Percentiles rank a stretch among this genome's conserved stretches.
phyloP scores from a whole-genome alignment of 129 eudicot species.

The Saussurea involucrata region DNA sequence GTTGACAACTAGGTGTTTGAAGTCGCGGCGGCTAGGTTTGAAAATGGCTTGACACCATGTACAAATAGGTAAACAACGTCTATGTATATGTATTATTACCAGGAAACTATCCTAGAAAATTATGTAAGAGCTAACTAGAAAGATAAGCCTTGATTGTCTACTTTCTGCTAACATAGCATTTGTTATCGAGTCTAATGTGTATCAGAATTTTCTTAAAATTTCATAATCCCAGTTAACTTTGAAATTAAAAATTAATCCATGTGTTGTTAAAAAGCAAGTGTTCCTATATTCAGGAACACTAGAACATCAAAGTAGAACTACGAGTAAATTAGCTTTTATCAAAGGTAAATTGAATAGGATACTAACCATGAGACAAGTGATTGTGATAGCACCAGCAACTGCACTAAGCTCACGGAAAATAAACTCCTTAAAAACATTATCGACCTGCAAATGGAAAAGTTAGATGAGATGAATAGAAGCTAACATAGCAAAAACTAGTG shows the following conservation, averaged over 20 bases:
- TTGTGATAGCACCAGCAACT: constrained; percentile 90
- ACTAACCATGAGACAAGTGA: constrained; percentile 93
- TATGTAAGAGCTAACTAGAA: neutral
- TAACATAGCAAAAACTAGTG: neutral
- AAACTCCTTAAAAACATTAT: constrained; percentile 52
- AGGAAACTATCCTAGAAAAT: too few relatives aligned
- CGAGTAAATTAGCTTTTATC: neutral
- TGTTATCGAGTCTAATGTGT: neutral
- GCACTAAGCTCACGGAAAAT: constrained; percentile 84
- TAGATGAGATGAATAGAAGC: neutral
- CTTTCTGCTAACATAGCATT: neutral
- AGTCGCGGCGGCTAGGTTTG: too few relatives aligned
- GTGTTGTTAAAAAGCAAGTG: neutral
- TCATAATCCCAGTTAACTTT: neutral
- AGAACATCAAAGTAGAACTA: neutral
- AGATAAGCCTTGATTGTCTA: neutral
- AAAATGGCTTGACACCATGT: too few relatives aligned
- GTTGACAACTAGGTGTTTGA: too few relatives aligned
- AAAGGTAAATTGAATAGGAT: neutral
- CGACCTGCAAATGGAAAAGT: constrained; percentile 40
- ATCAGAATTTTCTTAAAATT: neutral
- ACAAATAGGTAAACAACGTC: too few relatives aligned
- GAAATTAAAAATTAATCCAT: neutral
- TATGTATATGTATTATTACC: too few relatives aligned
- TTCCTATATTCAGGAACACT: neutral